These are phyloP conservation scores for Phytopythium vexans DNA, from an alignment of 352 stramenopile genomes.

Conservation along the genomic window DNA sequence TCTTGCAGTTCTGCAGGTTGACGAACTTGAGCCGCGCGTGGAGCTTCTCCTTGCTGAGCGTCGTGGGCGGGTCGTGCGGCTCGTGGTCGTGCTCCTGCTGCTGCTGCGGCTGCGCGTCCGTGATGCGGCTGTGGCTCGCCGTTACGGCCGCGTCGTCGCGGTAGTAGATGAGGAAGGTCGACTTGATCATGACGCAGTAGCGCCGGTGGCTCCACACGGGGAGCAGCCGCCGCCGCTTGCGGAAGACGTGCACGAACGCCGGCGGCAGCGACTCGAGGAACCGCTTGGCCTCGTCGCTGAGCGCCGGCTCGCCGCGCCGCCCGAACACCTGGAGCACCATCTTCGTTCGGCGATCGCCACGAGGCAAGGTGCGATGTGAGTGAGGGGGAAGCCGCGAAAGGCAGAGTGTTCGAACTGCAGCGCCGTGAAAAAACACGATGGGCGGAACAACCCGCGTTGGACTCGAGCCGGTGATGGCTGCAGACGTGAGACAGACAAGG, in stretches of 20 bases:
- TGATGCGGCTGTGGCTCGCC: constrained; percentile 3
- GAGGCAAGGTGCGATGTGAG: too few species aligned
- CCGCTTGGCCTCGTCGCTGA: constrained; percentile 77
- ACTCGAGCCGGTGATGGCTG: too few species aligned
- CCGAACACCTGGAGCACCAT: constrained; percentile 84
- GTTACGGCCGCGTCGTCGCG: constrained; percentile 41
- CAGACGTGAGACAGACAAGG: too few species aligned
- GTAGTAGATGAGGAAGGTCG: constrained; percentile 82
- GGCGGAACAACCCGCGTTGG: not conserved
- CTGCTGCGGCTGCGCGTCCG: constrained; percentile 12
- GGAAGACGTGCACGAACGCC: constrained; percentile 82
- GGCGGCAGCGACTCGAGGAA: constrained; percentile 85
- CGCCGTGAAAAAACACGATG: not conserved
- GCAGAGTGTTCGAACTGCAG: constrained; percentile 3
- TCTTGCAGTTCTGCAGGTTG: constrained; percentile 70
- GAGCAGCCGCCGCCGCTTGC: constrained; percentile 77
- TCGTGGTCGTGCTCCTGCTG: constrained; percentile 4
- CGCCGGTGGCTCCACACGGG: constrained; percentile 83
- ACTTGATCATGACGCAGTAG: constrained; percentile 89
- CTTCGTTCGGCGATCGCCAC: not conserved
- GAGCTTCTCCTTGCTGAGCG: not conserved
- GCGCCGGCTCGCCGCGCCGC: constrained; percentile 47
- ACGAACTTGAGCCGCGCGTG: constrained; percentile 61
- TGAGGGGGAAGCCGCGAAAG: constrained; percentile 1
- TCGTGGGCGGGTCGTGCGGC: not conserved